A percentile compares a stretch with the other conserved stretches of the same genome.
Evolutionary conservation across 2,329 filamentous ascomycete genomes (phyloP).

Genomic region (Cercospora sojina): DNA sequence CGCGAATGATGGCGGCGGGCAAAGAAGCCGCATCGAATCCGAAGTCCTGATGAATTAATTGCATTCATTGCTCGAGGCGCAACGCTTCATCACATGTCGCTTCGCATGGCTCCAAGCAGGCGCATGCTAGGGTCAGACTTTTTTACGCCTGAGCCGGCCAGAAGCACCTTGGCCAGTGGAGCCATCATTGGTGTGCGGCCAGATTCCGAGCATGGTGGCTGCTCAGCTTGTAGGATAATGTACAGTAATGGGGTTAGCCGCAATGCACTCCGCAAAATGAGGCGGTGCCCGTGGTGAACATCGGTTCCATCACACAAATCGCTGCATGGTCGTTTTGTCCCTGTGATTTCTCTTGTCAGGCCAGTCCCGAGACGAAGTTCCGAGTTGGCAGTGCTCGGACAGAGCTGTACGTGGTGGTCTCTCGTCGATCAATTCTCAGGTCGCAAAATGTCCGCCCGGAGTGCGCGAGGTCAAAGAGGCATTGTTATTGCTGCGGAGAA

Average conservation of each 20-base stretch:
- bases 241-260: constrained; percentile 7
- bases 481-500: background rate
- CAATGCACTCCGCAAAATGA: background rate
- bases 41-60: background rate
- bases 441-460: background rate
- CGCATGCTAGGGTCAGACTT: background rate
- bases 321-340: background rate
- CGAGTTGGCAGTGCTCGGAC: background rate
- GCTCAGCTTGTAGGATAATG: constrained; percentile 10
- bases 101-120: background rate
- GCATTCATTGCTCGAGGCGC: background rate
- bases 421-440: background rate
- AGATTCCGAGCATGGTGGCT: background rate
- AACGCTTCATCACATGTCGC: background rate
- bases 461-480: background rate
- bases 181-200: background rate
- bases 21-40: constrained; percentile 15
- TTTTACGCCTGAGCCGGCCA: background rate
- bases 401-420: background rate
- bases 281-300: background rate
- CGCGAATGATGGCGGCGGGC: constrained; percentile 45
- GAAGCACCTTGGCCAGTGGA: background rate
- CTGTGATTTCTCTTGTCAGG: background rate
- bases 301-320: background rate
- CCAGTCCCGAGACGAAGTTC: background rate